Evolutionary conservation across 129 eudicot species (phyloP).

Genomic region (Artemisia annua): DNA sequence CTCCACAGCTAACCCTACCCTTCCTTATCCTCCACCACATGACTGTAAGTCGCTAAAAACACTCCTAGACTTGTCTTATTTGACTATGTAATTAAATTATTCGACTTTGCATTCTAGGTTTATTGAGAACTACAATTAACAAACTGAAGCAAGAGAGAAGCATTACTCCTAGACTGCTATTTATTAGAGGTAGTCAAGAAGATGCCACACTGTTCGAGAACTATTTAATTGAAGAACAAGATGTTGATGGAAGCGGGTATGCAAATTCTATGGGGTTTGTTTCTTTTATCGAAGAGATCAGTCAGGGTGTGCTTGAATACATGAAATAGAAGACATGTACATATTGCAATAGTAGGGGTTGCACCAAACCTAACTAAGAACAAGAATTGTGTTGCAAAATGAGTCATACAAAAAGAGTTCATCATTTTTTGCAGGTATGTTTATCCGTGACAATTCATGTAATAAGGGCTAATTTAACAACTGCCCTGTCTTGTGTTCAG

Average conservation of each 20-base stretch:
- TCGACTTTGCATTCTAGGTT: conserved; percentile 44
- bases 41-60: conserved; percentile 62
- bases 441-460: conserved; percentile 12
- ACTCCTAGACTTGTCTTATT: neutral
- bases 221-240: conserved; percentile 91
- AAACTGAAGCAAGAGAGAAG: conserved; percentile 94
- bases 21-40: conserved; percentile 98
- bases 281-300: conserved; percentile 91
- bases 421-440: conserved; percentile 27
- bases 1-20: conserved; percentile 83
- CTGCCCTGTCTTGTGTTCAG: conserved; percentile 23
- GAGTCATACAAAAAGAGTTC: neutral
- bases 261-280: conserved; percentile 86
- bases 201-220: conserved; percentile 80
- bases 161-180: conserved; percentile 80
- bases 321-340: conserved; percentile 49
- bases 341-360: conserved; percentile 27
- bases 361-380: conserved; percentile 10
- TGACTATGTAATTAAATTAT: neutral
- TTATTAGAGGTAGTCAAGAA: conserved; percentile 82
- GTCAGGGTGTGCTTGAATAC: conserved; percentile 72
- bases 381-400: conserved; percentile 11
- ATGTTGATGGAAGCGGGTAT: conserved; percentile 85
- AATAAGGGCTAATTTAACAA: conserved; percentile 27
- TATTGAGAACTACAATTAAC: conserved; percentile 71